phyloP scores from a whole-genome alignment of 139 green algal species.

The Coelastrella sp. region DNA sequence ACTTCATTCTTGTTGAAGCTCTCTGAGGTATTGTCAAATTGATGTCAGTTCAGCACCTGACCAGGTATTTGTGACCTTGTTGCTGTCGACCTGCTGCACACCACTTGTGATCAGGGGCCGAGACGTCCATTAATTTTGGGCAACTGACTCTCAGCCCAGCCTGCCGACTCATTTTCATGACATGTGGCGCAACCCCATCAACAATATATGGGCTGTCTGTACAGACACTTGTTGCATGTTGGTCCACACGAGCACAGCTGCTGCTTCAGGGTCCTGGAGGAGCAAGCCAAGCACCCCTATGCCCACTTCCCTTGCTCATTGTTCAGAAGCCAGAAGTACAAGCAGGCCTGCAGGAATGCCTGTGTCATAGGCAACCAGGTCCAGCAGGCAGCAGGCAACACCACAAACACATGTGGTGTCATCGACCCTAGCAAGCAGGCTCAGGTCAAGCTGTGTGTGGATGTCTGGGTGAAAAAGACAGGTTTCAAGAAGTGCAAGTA shows the following conservation, averaged over 20 bases:
- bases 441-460: neutral
- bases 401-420: neutral
- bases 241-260: no score
- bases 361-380: neutral
- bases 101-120: no score
- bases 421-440: neutral
- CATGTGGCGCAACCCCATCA: neutral
- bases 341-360: neutral
- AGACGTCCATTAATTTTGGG: no score
- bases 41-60: no score
- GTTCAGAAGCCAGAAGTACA: neutral
- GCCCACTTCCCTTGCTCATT: neutral
- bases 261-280: neutral
- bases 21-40: no score
- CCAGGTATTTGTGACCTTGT: no score
- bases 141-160: no score
- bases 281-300: neutral
- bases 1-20: no score
- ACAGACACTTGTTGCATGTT: neutral
- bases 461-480: neutral
- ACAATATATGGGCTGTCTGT: neutral
- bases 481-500: neutral
- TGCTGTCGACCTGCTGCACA: no score
- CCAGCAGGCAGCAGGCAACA: neutral
- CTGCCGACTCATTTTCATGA: no score